These are phyloP conservation scores for Phialocephala sp. DNA, from an alignment of 2,329 filamentous ascomycete species.

Conservation along the genomic window DNA sequence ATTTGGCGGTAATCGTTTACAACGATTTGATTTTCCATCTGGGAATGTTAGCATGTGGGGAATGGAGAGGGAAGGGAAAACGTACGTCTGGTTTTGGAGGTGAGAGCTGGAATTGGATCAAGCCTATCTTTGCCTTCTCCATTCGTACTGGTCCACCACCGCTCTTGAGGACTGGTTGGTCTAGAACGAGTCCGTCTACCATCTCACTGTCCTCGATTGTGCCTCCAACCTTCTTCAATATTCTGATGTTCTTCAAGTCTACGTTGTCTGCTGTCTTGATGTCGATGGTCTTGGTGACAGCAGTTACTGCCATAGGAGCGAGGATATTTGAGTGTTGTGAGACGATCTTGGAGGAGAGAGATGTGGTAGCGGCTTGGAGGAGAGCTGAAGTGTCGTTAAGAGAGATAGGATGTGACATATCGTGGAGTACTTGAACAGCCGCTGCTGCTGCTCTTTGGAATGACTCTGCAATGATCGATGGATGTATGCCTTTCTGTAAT, in stretches of 20 bases:
- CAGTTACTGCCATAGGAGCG: constrained; percentile 97
- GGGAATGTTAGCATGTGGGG: constrained; percentile 28
- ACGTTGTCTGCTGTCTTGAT: constrained; percentile 95
- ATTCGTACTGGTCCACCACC: constrained; percentile 89
- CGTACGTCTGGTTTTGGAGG: constrained; percentile 94
- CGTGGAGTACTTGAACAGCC: constrained; percentile 87
- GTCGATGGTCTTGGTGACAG: constrained; percentile 94
- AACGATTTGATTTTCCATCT: constrained; percentile 99
- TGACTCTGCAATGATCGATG: constrained; percentile 94
- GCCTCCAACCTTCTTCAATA: constrained; percentile 96
- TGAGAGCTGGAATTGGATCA: constrained; percentile 98
- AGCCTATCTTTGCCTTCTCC: constrained; percentile 95
- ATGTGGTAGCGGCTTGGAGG: constrained; percentile 95
- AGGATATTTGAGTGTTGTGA: constrained; percentile 94
- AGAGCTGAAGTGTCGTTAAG: constrained; percentile 87
- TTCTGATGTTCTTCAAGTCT: constrained; percentile 93
- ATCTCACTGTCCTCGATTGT: constrained; percentile 99
- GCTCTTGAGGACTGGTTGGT: constrained; percentile 91
- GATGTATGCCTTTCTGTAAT: constrained; percentile 92
- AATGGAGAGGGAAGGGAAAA: neutral
- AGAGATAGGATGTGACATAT: constrained; percentile 93
- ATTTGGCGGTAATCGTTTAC: constrained; percentile 99
- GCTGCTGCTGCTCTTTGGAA: constrained; percentile 94
- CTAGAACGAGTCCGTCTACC: constrained; percentile 90
- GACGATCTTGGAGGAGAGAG: constrained; percentile 97